These are phyloP conservation scores for Aureobasidium mangrovei DNA, from an alignment of 2,329 filamentous ascomycete genomes.

Conservation along the genomic window DNA sequence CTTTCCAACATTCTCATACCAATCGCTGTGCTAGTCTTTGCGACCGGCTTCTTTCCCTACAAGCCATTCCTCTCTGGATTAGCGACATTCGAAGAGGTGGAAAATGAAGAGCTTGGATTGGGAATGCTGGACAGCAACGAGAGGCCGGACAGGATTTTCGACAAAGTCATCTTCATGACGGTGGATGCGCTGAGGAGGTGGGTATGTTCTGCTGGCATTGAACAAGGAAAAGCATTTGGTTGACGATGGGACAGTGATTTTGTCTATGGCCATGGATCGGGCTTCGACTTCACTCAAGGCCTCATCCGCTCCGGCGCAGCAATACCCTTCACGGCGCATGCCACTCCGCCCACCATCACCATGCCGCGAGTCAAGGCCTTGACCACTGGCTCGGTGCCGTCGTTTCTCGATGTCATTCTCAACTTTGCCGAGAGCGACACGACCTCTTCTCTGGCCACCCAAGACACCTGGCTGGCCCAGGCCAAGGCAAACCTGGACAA, in stretches of 20 bases:
- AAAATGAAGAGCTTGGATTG: slow-evolving; percentile 16
- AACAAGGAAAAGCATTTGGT: neutral
- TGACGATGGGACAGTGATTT: slow-evolving; percentile 61
- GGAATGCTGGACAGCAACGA: slow-evolving; percentile 36
- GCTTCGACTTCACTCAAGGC: slow-evolving; percentile 81
- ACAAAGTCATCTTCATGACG: slow-evolving; percentile 93
- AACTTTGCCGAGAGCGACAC: slow-evolving; percentile 95
- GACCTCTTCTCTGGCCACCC: slow-evolving; percentile 72
- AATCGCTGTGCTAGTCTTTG: slow-evolving; percentile 60
- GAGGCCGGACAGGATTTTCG: slow-evolving; percentile 60
- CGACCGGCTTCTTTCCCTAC: slow-evolving; percentile 91
- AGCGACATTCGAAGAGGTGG: slow-evolving; percentile 38
- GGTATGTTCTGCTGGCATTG: slow-evolving; percentile 12
- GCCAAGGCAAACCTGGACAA: slow-evolving; percentile 48
- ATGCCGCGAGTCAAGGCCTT: slow-evolving; percentile 98
- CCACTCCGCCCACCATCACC: slow-evolving; percentile 92
- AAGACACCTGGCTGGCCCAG: slow-evolving; percentile 95
- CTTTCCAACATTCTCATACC: slow-evolving; percentile 71
- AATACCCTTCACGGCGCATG: slow-evolving; percentile 89
- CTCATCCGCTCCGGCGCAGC: slow-evolving; percentile 76
- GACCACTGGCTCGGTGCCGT: slow-evolving; percentile 95
- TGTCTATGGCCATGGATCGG: slow-evolving; percentile 72
- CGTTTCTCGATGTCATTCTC: slow-evolving; percentile 91
- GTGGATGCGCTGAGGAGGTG: slow-evolving; percentile 89
- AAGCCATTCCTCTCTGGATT: slow-evolving; percentile 86